Evolutionary conservation across 2,329 filamentous ascomycete species (phyloP).

Genomic region (Fusarium fujikuroi): DNA sequence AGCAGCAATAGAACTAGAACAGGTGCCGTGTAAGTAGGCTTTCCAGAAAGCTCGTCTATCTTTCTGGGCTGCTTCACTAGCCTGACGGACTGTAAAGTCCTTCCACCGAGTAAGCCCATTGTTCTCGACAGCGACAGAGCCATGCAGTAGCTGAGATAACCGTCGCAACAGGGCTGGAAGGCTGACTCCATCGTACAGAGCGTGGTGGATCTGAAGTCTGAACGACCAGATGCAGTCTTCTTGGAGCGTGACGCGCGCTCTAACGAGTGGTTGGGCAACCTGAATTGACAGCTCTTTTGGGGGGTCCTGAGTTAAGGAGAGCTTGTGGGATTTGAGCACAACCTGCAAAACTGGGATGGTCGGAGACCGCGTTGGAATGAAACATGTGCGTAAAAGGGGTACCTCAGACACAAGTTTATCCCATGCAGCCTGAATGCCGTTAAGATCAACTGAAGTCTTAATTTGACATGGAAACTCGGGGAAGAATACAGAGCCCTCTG

Average conservation of each 20-base stretch:
- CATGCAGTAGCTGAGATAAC: constrained; percentile 26
- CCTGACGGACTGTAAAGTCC: constrained; percentile 28
- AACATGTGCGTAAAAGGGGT: constrained; percentile 75
- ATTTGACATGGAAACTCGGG: constrained; percentile 74
- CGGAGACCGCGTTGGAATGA: constrained; percentile 62
- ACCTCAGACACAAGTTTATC: constrained; percentile 61
- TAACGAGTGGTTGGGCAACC: constrained; percentile 22
- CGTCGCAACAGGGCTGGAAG: constrained; percentile 70
- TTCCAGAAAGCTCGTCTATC: constrained; percentile 55
- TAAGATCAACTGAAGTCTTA: constrained; percentile 49
- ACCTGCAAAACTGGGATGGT: constrained; percentile 71
- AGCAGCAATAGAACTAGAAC: background rate
- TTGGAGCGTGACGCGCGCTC: constrained; percentile 13
- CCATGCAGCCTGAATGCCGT: constrained; percentile 70
- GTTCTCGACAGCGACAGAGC: background rate
- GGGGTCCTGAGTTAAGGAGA: constrained; percentile 4
- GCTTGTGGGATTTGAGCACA: constrained; percentile 53
- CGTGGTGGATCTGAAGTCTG: constrained; percentile 79
- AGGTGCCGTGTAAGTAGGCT: constrained; percentile 48
- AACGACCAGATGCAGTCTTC: constrained; percentile 46
- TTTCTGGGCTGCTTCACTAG: constrained; percentile 1
- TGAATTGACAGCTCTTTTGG: background rate
- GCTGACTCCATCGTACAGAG: constrained; percentile 87
- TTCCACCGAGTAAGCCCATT: constrained; percentile 44
- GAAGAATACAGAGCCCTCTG: constrained; percentile 75